Percentiles rank a stretch among this genome's conserved stretches.
phyloP scores from a whole-genome alignment of 2,329 filamentous ascomycete species.

The Sporothrix sp. region DNA sequence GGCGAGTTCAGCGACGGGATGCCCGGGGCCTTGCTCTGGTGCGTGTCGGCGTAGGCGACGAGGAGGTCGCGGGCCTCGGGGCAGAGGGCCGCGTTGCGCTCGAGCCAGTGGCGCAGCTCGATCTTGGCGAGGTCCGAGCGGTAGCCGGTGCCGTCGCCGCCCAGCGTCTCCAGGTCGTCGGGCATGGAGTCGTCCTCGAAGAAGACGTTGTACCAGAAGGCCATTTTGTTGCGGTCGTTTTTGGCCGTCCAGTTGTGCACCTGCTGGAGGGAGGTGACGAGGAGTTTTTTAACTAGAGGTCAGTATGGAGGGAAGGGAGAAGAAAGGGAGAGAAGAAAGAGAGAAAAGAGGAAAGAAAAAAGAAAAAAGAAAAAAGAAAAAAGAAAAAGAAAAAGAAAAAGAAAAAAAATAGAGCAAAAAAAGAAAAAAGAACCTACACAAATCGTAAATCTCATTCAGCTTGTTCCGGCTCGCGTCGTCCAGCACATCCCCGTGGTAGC shows the following conservation, averaged over 20 bases:
- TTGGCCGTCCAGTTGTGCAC: slow-evolving; percentile 61
- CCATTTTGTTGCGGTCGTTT: slow-evolving; percentile 60
- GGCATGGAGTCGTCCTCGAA: slow-evolving; percentile 47
- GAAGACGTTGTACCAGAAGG: slow-evolving; percentile 56
- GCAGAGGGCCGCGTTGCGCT: slow-evolving; percentile 50
- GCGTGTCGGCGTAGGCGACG: slow-evolving; percentile 42
- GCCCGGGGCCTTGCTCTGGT: slow-evolving; percentile 40
- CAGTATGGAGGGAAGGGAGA: too few relatives aligned
- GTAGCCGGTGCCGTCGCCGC: slow-evolving; percentile 42
- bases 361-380: not conserved
- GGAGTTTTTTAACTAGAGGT: slow-evolving; percentile 50
- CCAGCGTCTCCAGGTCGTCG: slow-evolving; percentile 41
- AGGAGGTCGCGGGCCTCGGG: slow-evolving; percentile 45
- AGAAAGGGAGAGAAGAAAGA: too few relatives aligned
- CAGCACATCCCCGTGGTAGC: slow-evolving; percentile 53
- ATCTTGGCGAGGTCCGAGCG: slow-evolving; percentile 47
- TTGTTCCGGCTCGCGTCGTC: slow-evolving; percentile 48
- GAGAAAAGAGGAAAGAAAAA: not conserved
- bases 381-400: not conserved
- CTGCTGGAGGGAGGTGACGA: slow-evolving; percentile 57
- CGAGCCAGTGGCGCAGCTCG: slow-evolving; percentile 54
- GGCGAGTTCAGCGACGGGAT: slow-evolving; percentile 41
- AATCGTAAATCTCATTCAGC: slow-evolving; percentile 53
- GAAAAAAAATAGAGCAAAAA: not conserved
- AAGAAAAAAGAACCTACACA: slow-evolving; percentile 39